A percentile compares a stretch with the other conserved stretches of the same genome.
phyloP scores from a whole-genome alignment of 140 eudicot genomes.

The Cichorium intybus region DNA sequence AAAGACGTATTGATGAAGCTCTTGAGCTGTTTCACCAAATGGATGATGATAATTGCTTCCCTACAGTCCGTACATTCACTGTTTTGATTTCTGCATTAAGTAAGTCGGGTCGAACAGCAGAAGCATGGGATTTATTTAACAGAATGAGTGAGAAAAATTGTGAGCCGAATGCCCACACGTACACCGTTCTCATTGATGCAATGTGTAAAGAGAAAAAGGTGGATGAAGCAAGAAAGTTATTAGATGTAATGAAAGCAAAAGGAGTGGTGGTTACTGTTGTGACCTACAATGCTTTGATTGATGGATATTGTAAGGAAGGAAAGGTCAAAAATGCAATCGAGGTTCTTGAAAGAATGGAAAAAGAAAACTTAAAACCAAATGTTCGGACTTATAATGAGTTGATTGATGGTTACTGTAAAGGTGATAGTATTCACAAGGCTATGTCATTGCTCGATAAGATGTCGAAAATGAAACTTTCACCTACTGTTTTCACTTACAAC shows the following conservation, averaged over 20 bases:
- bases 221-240: constrained; percentile 51
- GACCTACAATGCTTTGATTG: constrained; percentile 76
- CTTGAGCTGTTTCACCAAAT: constrained; percentile 48
- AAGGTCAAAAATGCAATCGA: constrained; percentile 55
- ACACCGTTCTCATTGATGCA: constrained; percentile 73
- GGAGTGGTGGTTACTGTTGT: constrained; percentile 53
- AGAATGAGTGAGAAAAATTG: constrained; percentile 60
- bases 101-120: constrained; percentile 45
- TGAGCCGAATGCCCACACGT: constrained; percentile 72
- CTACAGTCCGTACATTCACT: constrained; percentile 75
- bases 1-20: constrained; percentile 49
- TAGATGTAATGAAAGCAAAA: constrained; percentile 48
- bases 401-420: constrained; percentile 74
- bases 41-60: constrained; percentile 55
- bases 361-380: constrained; percentile 51
- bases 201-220: constrained; percentile 66
- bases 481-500: constrained; percentile 63
- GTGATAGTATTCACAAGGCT: constrained; percentile 56
- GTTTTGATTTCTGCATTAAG: constrained; percentile 69
- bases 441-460: constrained; percentile 70
- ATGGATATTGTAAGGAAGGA: constrained; percentile 77
- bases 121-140: constrained; percentile 52
- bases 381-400: constrained; percentile 81
- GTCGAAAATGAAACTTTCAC: constrained; percentile 54
- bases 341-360: constrained; percentile 53